phyloP scores from a whole-genome alignment of 2,329 filamentous ascomycete species.

The Sporothrix dimorphospora region DNA sequence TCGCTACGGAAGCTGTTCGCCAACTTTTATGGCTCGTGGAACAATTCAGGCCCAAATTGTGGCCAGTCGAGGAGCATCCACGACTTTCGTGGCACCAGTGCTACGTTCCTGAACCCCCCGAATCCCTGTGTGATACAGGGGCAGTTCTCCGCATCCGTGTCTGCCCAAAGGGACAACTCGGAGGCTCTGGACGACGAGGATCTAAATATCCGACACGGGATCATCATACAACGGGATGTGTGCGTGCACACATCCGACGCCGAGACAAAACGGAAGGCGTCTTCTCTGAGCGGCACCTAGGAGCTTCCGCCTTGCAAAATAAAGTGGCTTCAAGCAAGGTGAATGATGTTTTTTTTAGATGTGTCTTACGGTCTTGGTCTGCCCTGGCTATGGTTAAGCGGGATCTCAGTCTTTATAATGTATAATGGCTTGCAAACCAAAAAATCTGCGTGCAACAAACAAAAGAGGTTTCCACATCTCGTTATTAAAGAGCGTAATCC shows the following conservation, averaged over 20 bases:
- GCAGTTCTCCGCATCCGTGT: conserved; percentile 15
- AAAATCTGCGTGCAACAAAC: too few relatives aligned
- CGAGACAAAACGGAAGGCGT: not conserved
- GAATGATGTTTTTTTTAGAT: too few relatives aligned
- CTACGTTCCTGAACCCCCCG: not conserved
- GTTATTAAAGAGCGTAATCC: too few relatives aligned
- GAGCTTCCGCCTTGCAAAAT: not conserved
- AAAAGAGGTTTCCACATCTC: too few relatives aligned
- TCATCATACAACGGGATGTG: conserved; percentile 7
- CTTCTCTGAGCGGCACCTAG: not conserved
- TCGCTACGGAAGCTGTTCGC: conserved; percentile 28
- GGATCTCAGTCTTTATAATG: too few relatives aligned
- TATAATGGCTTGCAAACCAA: too few relatives aligned
- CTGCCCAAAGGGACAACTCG: not conserved
- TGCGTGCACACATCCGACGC: not conserved
- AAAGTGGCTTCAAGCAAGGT: too few relatives aligned
- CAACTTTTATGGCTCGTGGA: conserved; percentile 21
- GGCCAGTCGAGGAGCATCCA: not conserved
- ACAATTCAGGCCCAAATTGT: not conserved
- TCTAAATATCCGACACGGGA: not conserved
- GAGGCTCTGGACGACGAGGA: conserved; percentile 17
- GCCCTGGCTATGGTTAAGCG: too few relatives aligned
- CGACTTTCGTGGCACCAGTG: not conserved
- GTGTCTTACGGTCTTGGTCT: too few relatives aligned
- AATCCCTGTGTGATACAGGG: not conserved